A percentile compares a stretch with the other conserved stretches of the same genome.
These are phyloP conservation scores for Plasmodium fragile DNA, from an alignment of 169 alveolate genomes.

Conservation along the genomic window DNA sequence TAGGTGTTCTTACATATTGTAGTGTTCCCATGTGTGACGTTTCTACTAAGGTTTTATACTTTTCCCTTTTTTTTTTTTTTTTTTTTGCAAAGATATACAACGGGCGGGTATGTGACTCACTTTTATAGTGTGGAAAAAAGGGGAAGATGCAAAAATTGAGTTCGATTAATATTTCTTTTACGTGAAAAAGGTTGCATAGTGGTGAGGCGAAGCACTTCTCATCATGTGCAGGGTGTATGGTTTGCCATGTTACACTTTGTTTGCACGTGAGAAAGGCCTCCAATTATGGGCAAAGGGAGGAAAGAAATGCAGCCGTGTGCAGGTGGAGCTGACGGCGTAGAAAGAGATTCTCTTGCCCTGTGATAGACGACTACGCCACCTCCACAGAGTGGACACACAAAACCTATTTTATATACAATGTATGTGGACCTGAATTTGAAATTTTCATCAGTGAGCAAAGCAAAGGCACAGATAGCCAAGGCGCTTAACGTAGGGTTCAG, in stretches of 20 bases:
- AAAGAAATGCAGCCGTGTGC: background rate
- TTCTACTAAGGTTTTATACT: background rate
- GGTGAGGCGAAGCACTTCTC: background rate
- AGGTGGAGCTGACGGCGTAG: background rate
- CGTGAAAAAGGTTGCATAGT: background rate
- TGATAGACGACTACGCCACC: background rate
- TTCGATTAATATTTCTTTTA: background rate
- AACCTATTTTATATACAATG: background rate
- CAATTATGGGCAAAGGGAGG: background rate
- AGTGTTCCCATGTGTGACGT: background rate
- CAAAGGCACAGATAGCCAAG: slow-evolving; percentile 22
- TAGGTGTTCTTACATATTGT: background rate
- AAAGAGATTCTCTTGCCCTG: background rate
- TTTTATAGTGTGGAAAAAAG: background rate
- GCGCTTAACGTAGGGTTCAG: slow-evolving; percentile 50
- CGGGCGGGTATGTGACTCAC: background rate
- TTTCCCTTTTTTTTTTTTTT: background rate
- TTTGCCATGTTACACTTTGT: background rate
- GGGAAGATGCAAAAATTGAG: background rate
- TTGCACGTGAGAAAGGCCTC: background rate
- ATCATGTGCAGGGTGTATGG: background rate
- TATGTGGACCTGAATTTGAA: slow-evolving; percentile 37
- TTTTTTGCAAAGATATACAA: background rate
- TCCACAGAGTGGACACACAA: background rate
- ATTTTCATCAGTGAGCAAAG: background rate